Base-by-base conservation (phyloP, 2,329 filamentous ascomycete genomes). In the Aspergillus uvarum region DNA sequence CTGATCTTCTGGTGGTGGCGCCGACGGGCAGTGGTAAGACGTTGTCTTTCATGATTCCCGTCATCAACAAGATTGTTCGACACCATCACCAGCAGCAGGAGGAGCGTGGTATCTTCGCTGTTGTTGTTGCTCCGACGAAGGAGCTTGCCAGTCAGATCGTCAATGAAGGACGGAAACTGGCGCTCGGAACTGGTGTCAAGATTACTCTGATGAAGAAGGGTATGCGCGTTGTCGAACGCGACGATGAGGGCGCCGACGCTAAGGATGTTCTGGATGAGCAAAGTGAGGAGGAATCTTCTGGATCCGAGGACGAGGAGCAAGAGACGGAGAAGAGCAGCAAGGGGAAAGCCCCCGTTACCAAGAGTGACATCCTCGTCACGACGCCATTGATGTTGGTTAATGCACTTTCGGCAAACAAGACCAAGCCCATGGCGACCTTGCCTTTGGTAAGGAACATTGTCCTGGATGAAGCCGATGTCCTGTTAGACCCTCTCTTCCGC, bases 1-100 rank as follows among this genome's bases (percentile, higher is more conserved):
- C 94, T 4, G 89, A 99, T 79, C 86, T 99, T 44, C 77, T 99
- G 63, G 91, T 91, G 0, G 87, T 98, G 48, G 95, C 95, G 3
- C 95, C 95, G 1, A 99, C 95, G 0, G 95, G 95, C 24, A 98
- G 94, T 74, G 95, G 95, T 49, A 99, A 99, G 81, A 99, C 95
- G 0, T 81, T 99, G 64, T 92, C 92, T 19, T 99, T 97, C 70
- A 77, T 98, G 68, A 90, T 99, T 47, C 93, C 94, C 0, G 83
- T 92, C 3, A 87, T 99, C 67, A 89, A 96, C 71, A 84, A 85
- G 50, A 87, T 96, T 47, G 80, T 91, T 66, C 81, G 83, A 53
- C 71, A 76, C 49, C 78, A 78, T 55, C 76, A 76, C 60, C 78
- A 84, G 56, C 78, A 83, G 47, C 80, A 82, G 0, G 77, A 81